phyloP scores from a whole-genome alignment of 768 basidiomycete species.

The Mycena polygramma region DNA sequence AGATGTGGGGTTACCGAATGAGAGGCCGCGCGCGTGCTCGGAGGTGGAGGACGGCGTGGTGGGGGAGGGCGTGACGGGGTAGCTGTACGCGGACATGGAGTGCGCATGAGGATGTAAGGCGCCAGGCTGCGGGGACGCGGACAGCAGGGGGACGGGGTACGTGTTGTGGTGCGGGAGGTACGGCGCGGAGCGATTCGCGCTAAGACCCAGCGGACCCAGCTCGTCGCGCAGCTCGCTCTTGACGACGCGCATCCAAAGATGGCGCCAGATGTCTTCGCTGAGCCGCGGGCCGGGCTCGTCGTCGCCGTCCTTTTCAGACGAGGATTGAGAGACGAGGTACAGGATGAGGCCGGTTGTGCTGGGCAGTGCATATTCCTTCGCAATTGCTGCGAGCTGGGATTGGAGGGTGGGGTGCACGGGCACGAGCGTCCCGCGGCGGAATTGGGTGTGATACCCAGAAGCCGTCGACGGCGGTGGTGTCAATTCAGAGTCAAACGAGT shows the following conservation, averaged over 20 bases:
- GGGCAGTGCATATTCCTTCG: conserved; percentile 93
- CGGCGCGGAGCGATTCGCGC: conserved; percentile 56
- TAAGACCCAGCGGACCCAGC: conserved; percentile 55
- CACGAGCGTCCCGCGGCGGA: conserved; percentile 87
- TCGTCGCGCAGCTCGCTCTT: conserved; percentile 69
- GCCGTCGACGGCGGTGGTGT: conserved; percentile 67
- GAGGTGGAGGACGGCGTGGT: conserved; percentile 69
- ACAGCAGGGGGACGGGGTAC: conserved; percentile 53
- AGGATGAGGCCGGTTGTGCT: conserved; percentile 86
- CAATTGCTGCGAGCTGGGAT: conserved; percentile 87
- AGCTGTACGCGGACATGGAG: too few species aligned
- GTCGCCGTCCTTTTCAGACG: conserved; percentile 51
- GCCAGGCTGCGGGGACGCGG: conserved; percentile 49
- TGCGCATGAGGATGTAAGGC: too few species aligned
- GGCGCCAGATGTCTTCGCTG: conserved; percentile 89
- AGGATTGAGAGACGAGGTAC: conserved; percentile 71
- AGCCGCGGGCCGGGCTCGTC: conserved; percentile 82
- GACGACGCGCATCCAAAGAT: conserved; percentile 83
- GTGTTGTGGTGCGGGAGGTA: conserved; percentile 47
- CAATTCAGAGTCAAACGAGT: conserved; percentile 60
- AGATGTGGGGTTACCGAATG: conserved; percentile 49
- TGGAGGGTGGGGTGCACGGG: conserved; percentile 88
- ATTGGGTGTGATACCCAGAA: conserved; percentile 84
- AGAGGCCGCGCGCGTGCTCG: conserved; percentile 42
- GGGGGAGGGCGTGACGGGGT: conserved; percentile 58